These are phyloP conservation scores for Coniochaeta ligniaria DNA, from an alignment of 2,329 filamentous ascomycete genomes.

Conservation along the genomic window DNA sequence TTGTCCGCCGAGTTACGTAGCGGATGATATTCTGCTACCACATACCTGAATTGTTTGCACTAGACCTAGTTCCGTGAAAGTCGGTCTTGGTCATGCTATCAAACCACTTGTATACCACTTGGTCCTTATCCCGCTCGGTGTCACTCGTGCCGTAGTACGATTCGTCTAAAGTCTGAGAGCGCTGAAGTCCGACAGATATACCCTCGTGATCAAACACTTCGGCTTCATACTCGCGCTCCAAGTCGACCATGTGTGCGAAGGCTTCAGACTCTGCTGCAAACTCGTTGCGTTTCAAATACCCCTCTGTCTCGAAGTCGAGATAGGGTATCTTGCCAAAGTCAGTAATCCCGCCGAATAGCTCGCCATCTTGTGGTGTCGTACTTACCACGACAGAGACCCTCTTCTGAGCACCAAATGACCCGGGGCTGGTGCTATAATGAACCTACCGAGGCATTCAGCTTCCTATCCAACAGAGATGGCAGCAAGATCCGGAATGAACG, in stretches of 20 bases:
- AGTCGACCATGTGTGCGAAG: neutral
- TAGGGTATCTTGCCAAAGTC: neutral
- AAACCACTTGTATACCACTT: neutral
- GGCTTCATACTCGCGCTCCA: neutral
- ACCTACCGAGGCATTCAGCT: neutral
- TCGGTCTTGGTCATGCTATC: neutral
- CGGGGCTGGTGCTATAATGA: neutral
- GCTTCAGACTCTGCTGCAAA: neutral
- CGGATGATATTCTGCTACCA: neutral
- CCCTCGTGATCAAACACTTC: neutral
- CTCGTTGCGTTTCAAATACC: neutral
- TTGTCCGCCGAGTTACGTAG: neutral
- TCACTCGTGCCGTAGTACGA: neutral
- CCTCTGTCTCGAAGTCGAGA: neutral
- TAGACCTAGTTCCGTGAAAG: neutral
- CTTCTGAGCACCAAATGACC: neutral
- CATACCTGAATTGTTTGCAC: neutral
- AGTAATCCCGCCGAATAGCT: neutral
- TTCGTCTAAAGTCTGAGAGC: neutral
- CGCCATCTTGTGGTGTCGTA: neutral
- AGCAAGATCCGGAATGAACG: neutral
- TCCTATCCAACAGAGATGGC: neutral
- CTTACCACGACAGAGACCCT: neutral
- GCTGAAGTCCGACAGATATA: neutral
- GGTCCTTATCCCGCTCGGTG: neutral